These are phyloP conservation scores for Coniochaeta pulveracea DNA, from an alignment of 2,329 filamentous ascomycete species.

Conservation along the genomic window DNA sequence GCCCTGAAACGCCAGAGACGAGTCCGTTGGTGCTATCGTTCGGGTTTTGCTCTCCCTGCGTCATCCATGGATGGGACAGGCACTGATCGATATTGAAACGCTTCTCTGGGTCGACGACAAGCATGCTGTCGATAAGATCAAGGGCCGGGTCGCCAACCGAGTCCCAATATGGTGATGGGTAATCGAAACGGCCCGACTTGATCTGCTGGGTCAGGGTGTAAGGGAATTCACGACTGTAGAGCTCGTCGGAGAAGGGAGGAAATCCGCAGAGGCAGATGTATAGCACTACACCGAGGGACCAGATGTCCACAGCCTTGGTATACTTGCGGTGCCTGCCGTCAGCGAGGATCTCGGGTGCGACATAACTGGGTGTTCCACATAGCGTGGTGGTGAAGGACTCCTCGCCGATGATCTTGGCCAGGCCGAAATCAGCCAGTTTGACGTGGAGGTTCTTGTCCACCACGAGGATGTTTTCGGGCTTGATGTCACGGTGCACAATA, in stretches of 20 bases:
- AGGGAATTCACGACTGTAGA: constrained; percentile 70
- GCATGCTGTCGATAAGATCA: constrained; percentile 90
- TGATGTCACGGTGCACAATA: constrained; percentile 96
- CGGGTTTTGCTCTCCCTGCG: constrained; percentile 44
- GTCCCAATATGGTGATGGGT: constrained; percentile 95
- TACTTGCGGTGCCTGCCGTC: constrained; percentile 75
- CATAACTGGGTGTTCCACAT: constrained; percentile 94
- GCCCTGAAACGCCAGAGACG: constrained; percentile 69
- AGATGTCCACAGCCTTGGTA: constrained; percentile 89
- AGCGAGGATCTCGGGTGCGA: constrained; percentile 88
- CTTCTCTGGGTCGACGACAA: constrained; percentile 74
- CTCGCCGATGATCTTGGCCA: constrained; percentile 97
- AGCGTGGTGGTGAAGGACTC: constrained; percentile 96
- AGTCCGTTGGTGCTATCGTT: constrained; percentile 88
- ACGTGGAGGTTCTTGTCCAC: constrained; percentile 75
- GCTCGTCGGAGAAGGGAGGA: constrained; percentile 91
- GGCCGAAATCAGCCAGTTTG: constrained; percentile 91
- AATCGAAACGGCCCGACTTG: constrained; percentile 79
- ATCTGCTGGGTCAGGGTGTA: constrained; percentile 85
- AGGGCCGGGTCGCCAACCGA: constrained; percentile 76
- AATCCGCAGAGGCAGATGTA: constrained; percentile 97
- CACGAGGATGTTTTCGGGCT: constrained; percentile 90
- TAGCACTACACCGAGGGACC: constrained; percentile 94
- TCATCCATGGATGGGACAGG: constrained; percentile 83
- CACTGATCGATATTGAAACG: constrained; percentile 87